Conservation (phyloP, 1,284 basidiomycete species). For the Trichosporon sp. region DNA sequence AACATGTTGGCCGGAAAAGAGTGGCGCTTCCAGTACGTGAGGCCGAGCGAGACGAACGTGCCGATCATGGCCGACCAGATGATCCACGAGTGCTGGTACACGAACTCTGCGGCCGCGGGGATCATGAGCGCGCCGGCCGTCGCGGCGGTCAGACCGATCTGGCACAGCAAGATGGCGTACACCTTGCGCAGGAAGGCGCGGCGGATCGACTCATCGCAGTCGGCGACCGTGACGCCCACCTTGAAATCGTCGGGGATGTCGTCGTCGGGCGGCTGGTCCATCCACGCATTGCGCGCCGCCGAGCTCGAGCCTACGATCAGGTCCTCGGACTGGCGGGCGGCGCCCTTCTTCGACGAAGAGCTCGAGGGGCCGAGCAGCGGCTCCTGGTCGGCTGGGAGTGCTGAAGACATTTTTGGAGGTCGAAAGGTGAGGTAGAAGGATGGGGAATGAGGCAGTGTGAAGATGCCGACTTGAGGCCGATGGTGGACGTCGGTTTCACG, state of each 20-base stretch:
- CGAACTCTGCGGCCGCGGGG: constrained; percentile 34
- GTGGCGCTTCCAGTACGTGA: constrained; percentile 47
- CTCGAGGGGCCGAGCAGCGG: constrained; percentile 26
- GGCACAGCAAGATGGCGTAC: constrained; percentile 44
- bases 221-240: constrained; percentile 43
- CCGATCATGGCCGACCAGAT: constrained; percentile 44
- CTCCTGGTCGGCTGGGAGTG: constrained; percentile 23
- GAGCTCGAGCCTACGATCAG: neutral
- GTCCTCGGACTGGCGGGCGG: constrained; percentile 3
- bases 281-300: constrained; percentile 36
- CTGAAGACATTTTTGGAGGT: constrained; percentile 25
- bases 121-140: constrained; percentile 32
- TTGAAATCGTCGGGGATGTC: constrained; percentile 47
- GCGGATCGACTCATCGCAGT: constrained; percentile 46
- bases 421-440: too few relatives aligned
- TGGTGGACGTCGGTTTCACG: neutral
- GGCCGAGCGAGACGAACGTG: constrained; percentile 40
- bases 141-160: constrained; percentile 37
- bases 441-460: neutral
- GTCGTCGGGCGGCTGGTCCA: constrained; percentile 38
- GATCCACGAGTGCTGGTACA: constrained; percentile 40
- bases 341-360: constrained; percentile 11
- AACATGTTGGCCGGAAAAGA: constrained; percentile 51
- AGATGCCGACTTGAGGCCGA: neutral
- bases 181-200: constrained; percentile 47